phyloP scores from a whole-genome alignment of 306 rosid species.

The Trifolium repens region DNA sequence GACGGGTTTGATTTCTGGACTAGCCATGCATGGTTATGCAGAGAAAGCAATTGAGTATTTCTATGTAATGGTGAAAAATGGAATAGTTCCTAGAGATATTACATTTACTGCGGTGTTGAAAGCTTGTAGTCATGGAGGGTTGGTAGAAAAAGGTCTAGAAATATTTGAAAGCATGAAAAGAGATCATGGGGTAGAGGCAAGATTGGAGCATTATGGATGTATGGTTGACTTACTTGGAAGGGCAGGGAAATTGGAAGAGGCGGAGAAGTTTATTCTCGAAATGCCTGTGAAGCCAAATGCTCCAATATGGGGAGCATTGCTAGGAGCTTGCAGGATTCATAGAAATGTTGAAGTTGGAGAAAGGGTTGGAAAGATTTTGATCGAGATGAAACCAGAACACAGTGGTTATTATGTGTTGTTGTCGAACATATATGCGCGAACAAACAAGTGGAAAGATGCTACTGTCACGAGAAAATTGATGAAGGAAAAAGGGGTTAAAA shows the following conservation, averaged over 20 bases:
- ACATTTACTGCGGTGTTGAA: constrained; percentile 55
- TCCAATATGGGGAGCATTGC: constrained; percentile 57
- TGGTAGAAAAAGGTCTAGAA: constrained; percentile 44
- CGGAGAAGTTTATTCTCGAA: constrained; percentile 54
- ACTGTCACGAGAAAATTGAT: constrained; percentile 45
- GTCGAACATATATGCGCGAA: constrained; percentile 53
- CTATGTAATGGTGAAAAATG: constrained; percentile 41
- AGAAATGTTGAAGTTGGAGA: constrained; percentile 48
- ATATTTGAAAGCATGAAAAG: constrained; percentile 50
- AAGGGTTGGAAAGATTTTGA: constrained; percentile 56
- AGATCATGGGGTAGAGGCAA: constrained; percentile 45
- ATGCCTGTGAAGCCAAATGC: constrained; percentile 58
- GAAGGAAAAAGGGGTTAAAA: constrained; percentile 53
- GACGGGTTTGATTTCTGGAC: constrained; percentile 55
- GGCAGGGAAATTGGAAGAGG: constrained; percentile 54
- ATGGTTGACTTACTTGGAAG: constrained; percentile 57
- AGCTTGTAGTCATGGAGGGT: constrained; percentile 54
- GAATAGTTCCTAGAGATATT: constrained; percentile 48
- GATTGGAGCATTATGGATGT: constrained; percentile 61
- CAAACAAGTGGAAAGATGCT: constrained; percentile 54
- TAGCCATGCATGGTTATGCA: constrained; percentile 54
- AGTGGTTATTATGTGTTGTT: constrained; percentile 57
- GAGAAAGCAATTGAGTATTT: constrained; percentile 46
- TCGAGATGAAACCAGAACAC: constrained; percentile 54
- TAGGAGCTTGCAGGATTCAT: constrained; percentile 58